Base-by-base conservation (phyloP, 2,329 filamentous ascomycete genomes). In the Calonectria fujianensis region DNA sequence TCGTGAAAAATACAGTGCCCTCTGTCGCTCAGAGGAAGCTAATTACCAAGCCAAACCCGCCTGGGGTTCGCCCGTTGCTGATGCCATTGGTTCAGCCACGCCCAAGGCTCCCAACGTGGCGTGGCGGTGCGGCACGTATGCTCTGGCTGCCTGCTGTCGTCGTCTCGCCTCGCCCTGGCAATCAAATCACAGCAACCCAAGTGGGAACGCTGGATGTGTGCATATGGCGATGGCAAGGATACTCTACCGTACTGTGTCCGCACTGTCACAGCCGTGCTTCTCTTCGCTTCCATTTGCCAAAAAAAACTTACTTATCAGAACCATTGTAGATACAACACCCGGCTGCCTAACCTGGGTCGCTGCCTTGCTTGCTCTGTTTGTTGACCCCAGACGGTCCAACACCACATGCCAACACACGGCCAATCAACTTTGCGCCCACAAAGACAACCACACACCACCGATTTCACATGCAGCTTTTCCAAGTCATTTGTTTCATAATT, bases 31-130 rank as follows among this genome's bases (percentile, higher is more conserved):
- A 66, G 37, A 68, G 64, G 63, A 69, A 37, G 71, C 64, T 73
- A 73, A 73, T 73, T 73, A 69, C 66, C 65, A 73, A 68, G 70
- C 70, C 52, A 51, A 64, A 48, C 64, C 70, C 57, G 52, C 69
- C 69, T 54, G 31, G 57, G 69, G n/a, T 41, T 41, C 29, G 69
- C 41, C 52, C 45, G 51, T 65, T 65, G 61, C 7, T 32, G 57
- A 51, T 64, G 45, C 45, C 50, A 65, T 72, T 61, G 69, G 70
- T 45, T 72, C 64, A 72, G 70, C 70, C 70, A 72, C 70, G 54
- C 57, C 39, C 52, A 54, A 68, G 64, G 64, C 64, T 68, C 35
- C 37, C 37, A 39, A 54, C 51, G 51, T 54, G 51, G 65, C 32
- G 65, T 73, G 65, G 65, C 70, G 70, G 70, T 73, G 70, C 70